phyloP scores from a whole-genome alignment of 2,329 filamentous ascomycete genomes.

The Aureobasidium mangrovei region DNA sequence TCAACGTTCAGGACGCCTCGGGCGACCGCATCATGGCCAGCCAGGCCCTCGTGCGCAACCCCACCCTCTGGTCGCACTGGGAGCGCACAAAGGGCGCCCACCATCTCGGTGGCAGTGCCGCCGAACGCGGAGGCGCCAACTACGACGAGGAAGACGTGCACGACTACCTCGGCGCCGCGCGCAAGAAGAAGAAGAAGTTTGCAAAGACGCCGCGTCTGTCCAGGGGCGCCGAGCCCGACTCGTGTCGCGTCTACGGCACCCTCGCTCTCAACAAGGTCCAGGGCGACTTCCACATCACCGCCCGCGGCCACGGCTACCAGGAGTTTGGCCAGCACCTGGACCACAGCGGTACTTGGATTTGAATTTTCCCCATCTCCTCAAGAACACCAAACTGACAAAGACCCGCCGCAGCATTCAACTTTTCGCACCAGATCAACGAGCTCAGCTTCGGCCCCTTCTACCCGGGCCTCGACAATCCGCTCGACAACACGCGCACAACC shows the following conservation, averaged over 20 bases:
- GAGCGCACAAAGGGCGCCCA: conserved; percentile 57
- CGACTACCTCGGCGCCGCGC: conserved; percentile 72
- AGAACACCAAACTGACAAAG: conserved; percentile 14
- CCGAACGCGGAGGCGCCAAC: conserved; percentile 42
- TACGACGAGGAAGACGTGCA: conserved; percentile 76
- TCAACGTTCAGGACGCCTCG: conserved; percentile 94
- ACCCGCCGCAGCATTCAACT: conserved; percentile 70
- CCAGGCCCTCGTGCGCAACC: conserved; percentile 61
- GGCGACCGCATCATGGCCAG: conserved; percentile 86
- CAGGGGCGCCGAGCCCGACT: conserved; percentile 48
- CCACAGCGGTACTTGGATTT: conserved; percentile 55
- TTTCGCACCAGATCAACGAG: conserved; percentile 92
- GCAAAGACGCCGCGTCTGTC: conserved; percentile 62
- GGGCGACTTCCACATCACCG: conserved; percentile 96
- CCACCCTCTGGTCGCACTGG: conserved; percentile 78
- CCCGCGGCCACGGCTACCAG: conserved; percentile 87
- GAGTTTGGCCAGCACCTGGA: conserved; percentile 73
- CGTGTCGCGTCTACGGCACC: conserved; percentile 82
- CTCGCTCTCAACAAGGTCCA: conserved; percentile 94
- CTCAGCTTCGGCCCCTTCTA: conserved; percentile 97
- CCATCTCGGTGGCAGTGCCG: conserved; percentile 48
- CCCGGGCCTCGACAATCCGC: conserved; percentile 83
- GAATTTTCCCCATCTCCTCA: not conserved
- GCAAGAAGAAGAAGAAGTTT: conserved; percentile 56
- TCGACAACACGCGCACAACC: conserved; percentile 77